Percentiles rank a stretch among this genome's conserved stretches.
These are phyloP conservation scores for Cyberlindnera amylophila DNA, from an alignment of 805 yeast genomes.

Conservation along the genomic window DNA sequence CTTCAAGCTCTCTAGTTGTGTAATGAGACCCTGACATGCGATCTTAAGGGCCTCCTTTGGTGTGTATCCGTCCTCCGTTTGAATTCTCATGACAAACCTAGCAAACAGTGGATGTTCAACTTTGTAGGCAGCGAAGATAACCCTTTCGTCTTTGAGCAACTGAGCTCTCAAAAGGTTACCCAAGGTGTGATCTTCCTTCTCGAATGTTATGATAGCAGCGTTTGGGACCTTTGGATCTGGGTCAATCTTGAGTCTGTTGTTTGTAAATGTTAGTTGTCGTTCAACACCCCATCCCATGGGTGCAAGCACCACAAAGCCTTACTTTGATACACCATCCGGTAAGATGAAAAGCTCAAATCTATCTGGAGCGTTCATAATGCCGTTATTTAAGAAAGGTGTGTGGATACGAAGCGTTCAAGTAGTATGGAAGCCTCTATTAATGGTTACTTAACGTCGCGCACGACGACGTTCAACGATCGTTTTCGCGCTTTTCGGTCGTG, in stretches of 20 bases:
- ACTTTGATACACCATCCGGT: slow-evolving; percentile 97
- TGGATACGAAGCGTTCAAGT: no score
- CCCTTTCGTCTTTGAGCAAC: slow-evolving; percentile 78
- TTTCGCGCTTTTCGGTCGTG: no score
- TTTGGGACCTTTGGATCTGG: slow-evolving; percentile 96
- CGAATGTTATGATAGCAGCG: slow-evolving; percentile 88
- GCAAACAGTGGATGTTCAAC: slow-evolving; percentile 98
- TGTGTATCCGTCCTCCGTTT: slow-evolving; percentile 91
- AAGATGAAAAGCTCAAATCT: slow-evolving; percentile 93
- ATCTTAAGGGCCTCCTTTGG: slow-evolving; percentile 87
- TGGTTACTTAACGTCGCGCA: no score
- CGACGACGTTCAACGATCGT: no score
- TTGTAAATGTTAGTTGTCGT: slow-evolving; percentile 9
- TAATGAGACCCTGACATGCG: slow-evolving; percentile 82
- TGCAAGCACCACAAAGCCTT: no score
- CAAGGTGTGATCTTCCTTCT: slow-evolving; percentile 95
- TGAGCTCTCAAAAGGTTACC: slow-evolving; percentile 89
- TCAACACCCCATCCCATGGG: not conserved
- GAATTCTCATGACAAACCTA: slow-evolving; percentile 88
- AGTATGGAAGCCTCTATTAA: no score
- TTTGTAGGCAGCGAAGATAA: slow-evolving; percentile 95
- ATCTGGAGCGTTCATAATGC: slow-evolving; percentile 94
- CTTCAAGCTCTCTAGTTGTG: slow-evolving; percentile 69
- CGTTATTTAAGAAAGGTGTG: slow-evolving; percentile 1
- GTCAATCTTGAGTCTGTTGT: slow-evolving; percentile 67